Evolutionary conservation across 306 rosid genomes (phyloP), one percentile per base, ranked within the genome.

Genomic region (Dicorynia guianensis): DNA sequence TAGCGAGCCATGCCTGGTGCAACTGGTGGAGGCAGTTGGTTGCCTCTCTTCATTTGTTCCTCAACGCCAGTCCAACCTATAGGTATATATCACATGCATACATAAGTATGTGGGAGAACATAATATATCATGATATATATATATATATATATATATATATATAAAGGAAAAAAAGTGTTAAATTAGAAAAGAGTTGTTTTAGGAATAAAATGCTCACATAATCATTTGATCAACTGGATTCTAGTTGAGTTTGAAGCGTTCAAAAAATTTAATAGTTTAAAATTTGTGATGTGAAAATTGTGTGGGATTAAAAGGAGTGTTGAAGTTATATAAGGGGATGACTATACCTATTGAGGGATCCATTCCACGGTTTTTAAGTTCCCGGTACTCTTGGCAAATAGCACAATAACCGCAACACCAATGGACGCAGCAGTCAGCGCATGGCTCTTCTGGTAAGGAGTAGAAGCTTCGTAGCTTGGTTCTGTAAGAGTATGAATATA

Each of bases 331-430:
- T 20, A 25, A 30, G 40, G 52, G 17, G 3, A 18, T 39, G 4
- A 68, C 0, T 5, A 48, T 47, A 80, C 84, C 85, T 58, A 44
- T 35, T 18, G 76, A 48, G 46, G 82, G 85, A 39, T 82, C 75
- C 4, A 54, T 2, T 34, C 85, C 79, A 55, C 85, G 85, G 43
- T 78, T 73, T 55, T 78, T 78, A 59, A 82, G 86, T 59, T 82
- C 86, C 33, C 83, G 25, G 54, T 82, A 34, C 40, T 82, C 83
- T 78, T 82, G 86, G 17, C 82, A 73, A 62, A 82, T 17, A 18
- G 83, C 86, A 55, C 80, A 78, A 57, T 3, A 0, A 39, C 7
- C 0, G 60, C 80, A 82, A 3, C 73, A 78, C 9, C 33, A 82
- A 3, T 78, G 86, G 35, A 82, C 77, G 5, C 77, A 74, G 8